phyloP scores from a whole-genome alignment of 2,329 filamentous ascomycete species.

The Trichoderma sp. region DNA sequence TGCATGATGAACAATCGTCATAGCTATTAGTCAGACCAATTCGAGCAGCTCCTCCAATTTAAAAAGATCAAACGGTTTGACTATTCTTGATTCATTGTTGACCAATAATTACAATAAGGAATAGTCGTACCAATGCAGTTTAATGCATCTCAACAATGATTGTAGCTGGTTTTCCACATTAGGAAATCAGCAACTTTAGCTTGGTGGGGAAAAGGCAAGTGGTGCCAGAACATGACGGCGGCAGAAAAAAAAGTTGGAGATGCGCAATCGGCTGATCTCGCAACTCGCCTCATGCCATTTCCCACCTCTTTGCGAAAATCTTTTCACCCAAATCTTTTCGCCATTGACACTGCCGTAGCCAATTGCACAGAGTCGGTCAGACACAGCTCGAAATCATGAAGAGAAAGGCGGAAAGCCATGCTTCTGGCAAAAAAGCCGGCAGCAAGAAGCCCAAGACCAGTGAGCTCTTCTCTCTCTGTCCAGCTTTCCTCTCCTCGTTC shows the following conservation, averaged over 20 bases:
- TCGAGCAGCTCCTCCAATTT: not conserved
- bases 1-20: not conserved
- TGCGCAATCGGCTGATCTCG: conserved; percentile 23
- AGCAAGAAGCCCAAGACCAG: conserved; percentile 58
- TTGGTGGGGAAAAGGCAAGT: conserved; percentile 5
- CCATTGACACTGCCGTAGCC: not conserved
- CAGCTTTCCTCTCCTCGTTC: not conserved
- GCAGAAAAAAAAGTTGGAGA: conserved; percentile 22
- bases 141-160: not conserved
- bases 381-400: conserved; percentile 46
- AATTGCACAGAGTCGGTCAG: conserved; percentile 27
- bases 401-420: conserved; percentile 57
- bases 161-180: not conserved
- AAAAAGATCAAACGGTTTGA: not conserved
- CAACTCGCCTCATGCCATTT: conserved; percentile 17
- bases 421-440: conserved; percentile 47
- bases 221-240: not conserved
- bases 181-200: conserved; percentile 5
- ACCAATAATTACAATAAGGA: not conserved
- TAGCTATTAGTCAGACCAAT: not conserved
- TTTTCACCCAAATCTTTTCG: not conserved
- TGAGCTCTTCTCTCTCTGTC: conserved; percentile 33
- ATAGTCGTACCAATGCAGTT: not conserved
- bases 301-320: not conserved
- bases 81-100: not conserved